phyloP scores from a whole-genome alignment of 345 rosid species.

The Euphorbia peplus region DNA sequence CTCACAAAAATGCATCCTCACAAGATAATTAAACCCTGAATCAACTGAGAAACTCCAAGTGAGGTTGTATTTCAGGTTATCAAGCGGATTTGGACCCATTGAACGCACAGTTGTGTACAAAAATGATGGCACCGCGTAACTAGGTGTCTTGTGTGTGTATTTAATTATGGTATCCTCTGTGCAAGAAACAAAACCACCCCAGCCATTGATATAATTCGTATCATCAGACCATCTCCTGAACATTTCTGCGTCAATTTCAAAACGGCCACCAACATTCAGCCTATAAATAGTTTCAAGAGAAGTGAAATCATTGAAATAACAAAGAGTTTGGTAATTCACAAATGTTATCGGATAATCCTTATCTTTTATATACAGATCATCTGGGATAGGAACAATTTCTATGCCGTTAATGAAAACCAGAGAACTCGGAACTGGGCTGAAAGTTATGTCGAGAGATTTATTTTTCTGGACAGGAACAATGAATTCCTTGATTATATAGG shows the following conservation, averaged over 20 bases:
- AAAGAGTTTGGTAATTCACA: not conserved
- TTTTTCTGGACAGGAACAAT: constrained; percentile 11
- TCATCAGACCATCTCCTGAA: constrained; percentile 29
- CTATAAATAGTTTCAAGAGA: constrained; percentile 24
- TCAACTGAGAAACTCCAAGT: constrained; percentile 1
- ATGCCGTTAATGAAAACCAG: constrained; percentile 41
- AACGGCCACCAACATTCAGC: constrained; percentile 29
- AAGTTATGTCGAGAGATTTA: constrained; percentile 18
- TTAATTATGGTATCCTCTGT: not conserved
- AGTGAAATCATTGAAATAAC: constrained; percentile 1
- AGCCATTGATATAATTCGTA: not conserved
- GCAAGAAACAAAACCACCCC: not conserved
- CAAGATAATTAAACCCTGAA: constrained; percentile 27
- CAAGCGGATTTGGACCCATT: not conserved
- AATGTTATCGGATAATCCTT: too few species aligned
- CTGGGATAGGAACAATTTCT: constrained; percentile 39
- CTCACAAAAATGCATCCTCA: constrained; percentile 22
- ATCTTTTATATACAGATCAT: constrained; percentile 7
- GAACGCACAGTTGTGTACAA: constrained; percentile 5
- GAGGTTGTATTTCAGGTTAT: constrained; percentile 23
- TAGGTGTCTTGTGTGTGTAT: not conserved
- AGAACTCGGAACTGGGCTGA: constrained; percentile 24
- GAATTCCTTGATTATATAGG: constrained; percentile 19
- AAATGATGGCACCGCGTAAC: not conserved
- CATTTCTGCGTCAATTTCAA: constrained; percentile 21